These are phyloP conservation scores for Diaporthe capsici DNA, from an alignment of 2,329 filamentous ascomycete genomes.

Conservation along the genomic window DNA sequence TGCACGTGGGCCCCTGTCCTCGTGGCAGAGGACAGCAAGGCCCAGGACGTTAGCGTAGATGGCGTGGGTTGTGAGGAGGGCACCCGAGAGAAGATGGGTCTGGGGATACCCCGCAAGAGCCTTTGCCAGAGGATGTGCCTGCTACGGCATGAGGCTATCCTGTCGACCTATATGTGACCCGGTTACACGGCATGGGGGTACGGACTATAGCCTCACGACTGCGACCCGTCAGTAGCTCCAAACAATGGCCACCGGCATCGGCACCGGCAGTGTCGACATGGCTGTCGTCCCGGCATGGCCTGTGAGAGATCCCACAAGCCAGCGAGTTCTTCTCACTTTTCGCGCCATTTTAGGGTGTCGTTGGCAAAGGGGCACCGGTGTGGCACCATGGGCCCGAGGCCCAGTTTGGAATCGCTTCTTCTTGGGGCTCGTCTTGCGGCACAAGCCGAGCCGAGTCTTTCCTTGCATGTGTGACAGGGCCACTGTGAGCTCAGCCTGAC, in stretches of 20 bases:
- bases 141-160: not conserved
- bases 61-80: not conserved
- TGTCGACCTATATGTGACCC: not conserved
- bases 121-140: not conserved
- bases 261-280: not conserved
- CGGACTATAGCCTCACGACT: conserved; percentile 1
- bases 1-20: not conserved
- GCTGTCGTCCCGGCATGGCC: not conserved
- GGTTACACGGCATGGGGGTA: conserved; percentile 6
- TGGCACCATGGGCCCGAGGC: not conserved
- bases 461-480: not conserved
- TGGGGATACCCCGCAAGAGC: conserved; percentile 23
- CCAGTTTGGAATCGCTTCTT: conserved; percentile 13
- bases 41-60: conserved; percentile 9
- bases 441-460: not conserved
- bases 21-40: not conserved
- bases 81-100: not conserved
- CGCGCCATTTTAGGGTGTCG: conserved; percentile 25
- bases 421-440: not conserved
- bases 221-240: not conserved
- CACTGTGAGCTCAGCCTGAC: not conserved
- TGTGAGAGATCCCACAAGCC: not conserved
- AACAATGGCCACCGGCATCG: not conserved
- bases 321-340: not conserved
- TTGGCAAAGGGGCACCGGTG: conserved; percentile 21